These are phyloP conservation scores for Fusarium globosum DNA, from an alignment of 2,329 filamentous ascomycete species.

Conservation along the genomic window DNA sequence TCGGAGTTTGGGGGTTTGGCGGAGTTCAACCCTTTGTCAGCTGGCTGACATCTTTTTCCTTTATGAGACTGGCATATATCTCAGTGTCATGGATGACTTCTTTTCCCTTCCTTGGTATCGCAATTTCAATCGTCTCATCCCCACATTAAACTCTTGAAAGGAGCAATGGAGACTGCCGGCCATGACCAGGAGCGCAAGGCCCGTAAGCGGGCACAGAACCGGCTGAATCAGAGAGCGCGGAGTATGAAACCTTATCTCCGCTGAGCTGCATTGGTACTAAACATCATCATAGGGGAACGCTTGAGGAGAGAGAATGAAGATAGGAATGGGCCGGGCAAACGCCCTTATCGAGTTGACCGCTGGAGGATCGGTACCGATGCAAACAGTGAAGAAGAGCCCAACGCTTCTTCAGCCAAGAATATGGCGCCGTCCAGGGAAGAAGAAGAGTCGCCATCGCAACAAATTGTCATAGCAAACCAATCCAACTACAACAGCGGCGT, in stretches of 20 bases:
- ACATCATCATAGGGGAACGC: background rate
- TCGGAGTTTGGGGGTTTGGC: background rate
- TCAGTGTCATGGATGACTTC: background rate
- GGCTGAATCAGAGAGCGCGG: slow-evolving; percentile 30
- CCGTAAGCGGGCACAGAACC: slow-evolving; percentile 23
- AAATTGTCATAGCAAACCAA: too few species aligned
- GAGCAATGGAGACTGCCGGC: background rate
- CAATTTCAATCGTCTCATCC: background rate
- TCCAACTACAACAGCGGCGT: rapidly evolving
- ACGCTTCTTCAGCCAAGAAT: too few species aligned
- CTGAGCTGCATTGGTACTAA: background rate
- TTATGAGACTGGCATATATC: background rate
- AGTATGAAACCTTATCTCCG: slow-evolving; percentile 6
- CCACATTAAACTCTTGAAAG: background rate
- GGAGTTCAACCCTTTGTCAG: slow-evolving; percentile 3
- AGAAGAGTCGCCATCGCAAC: background rate
- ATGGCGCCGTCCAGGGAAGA: background rate
- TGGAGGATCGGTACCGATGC: slow-evolving; percentile 13
- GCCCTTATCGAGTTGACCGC: slow-evolving; percentile 18
- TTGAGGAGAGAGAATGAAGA: background rate
- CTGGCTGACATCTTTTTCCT: slow-evolving; percentile 26
- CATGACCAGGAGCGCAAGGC: slow-evolving; percentile 9
- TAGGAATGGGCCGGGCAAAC: background rate
- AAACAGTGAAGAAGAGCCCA: background rate
- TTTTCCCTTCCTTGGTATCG: background rate